phyloP scores from a whole-genome alignment of 805 yeast species.

The Sugiyamaella floridensis region DNA sequence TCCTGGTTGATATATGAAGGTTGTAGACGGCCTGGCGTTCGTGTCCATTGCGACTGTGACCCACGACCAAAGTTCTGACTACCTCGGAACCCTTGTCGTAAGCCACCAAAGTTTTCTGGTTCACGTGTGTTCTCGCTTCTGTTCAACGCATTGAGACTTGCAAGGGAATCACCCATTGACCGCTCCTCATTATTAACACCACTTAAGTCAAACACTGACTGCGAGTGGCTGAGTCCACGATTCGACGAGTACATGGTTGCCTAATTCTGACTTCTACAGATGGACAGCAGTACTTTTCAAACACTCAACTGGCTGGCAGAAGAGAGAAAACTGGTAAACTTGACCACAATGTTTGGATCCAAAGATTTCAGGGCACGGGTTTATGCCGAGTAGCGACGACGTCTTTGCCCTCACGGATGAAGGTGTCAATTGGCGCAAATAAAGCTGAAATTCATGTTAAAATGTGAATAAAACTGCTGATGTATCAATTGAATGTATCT shows the following conservation, averaged over 20 bases:
- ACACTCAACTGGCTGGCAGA: too few relatives aligned
- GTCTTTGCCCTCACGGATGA: not conserved
- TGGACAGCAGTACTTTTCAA: too few relatives aligned
- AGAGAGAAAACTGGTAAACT: too few relatives aligned
- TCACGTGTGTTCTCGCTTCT: too few relatives aligned
- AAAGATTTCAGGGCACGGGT: not conserved
- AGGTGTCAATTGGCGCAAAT: not conserved
- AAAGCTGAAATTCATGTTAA: too few relatives aligned
- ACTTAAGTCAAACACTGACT: constrained; percentile 10
- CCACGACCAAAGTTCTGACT: not conserved
- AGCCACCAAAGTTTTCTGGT: not conserved
- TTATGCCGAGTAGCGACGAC: not conserved
- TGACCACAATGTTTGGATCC: not conserved
- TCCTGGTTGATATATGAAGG: constrained; percentile 2
- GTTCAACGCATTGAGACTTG: not conserved
- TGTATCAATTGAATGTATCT: too few relatives aligned
- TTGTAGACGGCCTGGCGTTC: not conserved
- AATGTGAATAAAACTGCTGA: too few relatives aligned
- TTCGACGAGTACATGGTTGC: not conserved
- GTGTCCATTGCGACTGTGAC: constrained; percentile 1
- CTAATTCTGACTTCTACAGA: too few relatives aligned
- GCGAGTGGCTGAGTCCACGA: constrained; percentile 7
- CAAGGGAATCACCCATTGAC: not conserved
- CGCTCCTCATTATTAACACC: constrained; percentile 1
- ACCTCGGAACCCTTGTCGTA: not conserved